Evolutionary conservation across 2,329 filamentous ascomycete species (phyloP), one percentile per base, ranked within the genome.

Genomic region (Fusarium sp.): DNA sequence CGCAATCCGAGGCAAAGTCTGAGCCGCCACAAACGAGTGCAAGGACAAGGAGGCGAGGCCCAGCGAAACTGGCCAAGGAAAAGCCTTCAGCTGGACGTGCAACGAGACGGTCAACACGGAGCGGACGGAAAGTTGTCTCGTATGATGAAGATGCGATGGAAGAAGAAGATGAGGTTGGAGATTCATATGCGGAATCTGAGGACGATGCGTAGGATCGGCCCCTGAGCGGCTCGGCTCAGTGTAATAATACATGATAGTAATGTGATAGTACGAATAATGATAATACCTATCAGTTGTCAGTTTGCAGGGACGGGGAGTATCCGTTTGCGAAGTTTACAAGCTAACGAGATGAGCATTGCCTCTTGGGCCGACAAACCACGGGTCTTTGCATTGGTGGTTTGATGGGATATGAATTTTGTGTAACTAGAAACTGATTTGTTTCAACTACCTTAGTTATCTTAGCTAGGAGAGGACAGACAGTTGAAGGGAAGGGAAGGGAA

Each of bases 41-140:
- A 34, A 67, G 64, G 38, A 42, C 55, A 36, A 66, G 54, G 36
- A 66, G 70, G 36, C 47, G 47, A 32, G 48, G 55, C 3, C 64
- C 48, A 17, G 50, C 47, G 15, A 73, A 75, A 36, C 56, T 44
- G 20, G 34, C 3, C 6, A 54, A 59, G 47, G 41, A 63, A 28
- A 50, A 57, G 15, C 52, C 45, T 44, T n/a, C 34, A n/a, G 44
- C 60, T 56, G 24, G 20, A n/a, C 52, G 32, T 22, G 68, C 45
- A 36, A 62, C 68, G 15, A 69, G 73, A 56, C 71, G 76, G 28
- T 78, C 75, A 45, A 76, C 69, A 26, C 70, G 74, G 18, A 62
- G 63, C 11, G 66, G 69, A 28, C 73, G 67, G 14, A 75, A 57
- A 26, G 58, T 52, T 13, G 50, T 72, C 22, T 73, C 59, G 6